These are phyloP conservation scores for Rauvolfia tetraphylla DNA, from an alignment of 257 asterid species.

Conservation along the genomic window DNA sequence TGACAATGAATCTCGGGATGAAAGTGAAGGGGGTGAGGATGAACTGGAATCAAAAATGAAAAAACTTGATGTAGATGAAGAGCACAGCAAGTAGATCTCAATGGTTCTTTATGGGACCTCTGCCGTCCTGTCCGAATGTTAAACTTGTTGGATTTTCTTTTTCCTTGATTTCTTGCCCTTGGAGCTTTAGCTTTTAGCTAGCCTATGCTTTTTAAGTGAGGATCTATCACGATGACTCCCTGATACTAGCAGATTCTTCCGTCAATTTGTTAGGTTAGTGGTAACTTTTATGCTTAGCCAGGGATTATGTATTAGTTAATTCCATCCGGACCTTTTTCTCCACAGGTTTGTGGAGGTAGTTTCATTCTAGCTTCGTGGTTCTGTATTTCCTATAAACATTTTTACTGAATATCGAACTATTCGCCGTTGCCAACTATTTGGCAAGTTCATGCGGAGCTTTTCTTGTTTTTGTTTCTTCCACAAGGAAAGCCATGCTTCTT, in stretches of 20 bases:
- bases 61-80: conserved; percentile 62
- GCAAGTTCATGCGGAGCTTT: neutral
- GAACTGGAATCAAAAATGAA: conserved; percentile 66
- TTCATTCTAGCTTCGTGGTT: neutral
- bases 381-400: neutral
- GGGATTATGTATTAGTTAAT: conserved; percentile 9
- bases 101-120: neutral
- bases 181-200: neutral
- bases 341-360: neutral
- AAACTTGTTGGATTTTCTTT: neutral
- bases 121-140: neutral
- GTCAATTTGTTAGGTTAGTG: conserved; percentile 20
- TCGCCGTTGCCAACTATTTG: neutral
- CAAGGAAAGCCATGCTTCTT: too few species aligned
- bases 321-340: neutral
- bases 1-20: conserved; percentile 62
- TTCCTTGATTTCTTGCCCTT: conserved; percentile 2
- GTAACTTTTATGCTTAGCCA: neutral
- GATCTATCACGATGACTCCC: conserved; percentile 2
- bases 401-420: neutral
- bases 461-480: neutral
- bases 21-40: conserved; percentile 52
- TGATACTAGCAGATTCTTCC: conserved; percentile 14
- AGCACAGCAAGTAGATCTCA: conserved; percentile 12
- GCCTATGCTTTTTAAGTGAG: neutral